Conservation (phyloP, 225 moss, liverwort and hornwort species). For the Polytrichum commune region DNA sequence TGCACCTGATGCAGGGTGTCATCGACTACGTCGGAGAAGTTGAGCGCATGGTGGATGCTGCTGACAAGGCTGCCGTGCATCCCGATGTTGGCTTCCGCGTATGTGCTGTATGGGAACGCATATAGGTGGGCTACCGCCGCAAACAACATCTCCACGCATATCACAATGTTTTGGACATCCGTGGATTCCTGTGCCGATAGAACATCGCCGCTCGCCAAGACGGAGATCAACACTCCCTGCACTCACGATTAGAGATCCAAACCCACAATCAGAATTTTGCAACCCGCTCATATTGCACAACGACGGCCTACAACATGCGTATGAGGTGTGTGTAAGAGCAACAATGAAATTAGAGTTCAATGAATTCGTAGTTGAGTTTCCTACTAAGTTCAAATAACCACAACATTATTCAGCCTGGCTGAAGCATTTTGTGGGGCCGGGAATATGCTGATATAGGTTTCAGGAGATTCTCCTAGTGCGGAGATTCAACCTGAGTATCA, state of each 20-base stretch:
- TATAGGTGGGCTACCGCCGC: conserved; percentile 45
- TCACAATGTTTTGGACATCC: conserved; percentile 42
- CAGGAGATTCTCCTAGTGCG: too few relatives aligned
- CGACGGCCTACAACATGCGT: too few relatives aligned
- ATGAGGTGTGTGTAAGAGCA: too few relatives aligned
- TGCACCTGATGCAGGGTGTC: conserved; percentile 94
- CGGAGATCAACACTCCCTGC: conserved; percentile 47
- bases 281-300: too few relatives aligned
- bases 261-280: too few relatives aligned
- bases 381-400: too few relatives aligned
- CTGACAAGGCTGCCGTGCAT: conserved; percentile 34
- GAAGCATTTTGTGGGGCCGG: too few relatives aligned
- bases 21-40: conserved; percentile 75
- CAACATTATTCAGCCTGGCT: too few relatives aligned
- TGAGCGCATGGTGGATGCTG: conserved; percentile 79
- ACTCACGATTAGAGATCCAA: conserved; percentile 1
- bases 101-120: conserved; percentile 38
- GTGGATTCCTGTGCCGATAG: conserved; percentile 35
- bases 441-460: too few relatives aligned
- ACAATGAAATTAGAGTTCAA: too few relatives aligned
- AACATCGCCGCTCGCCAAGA: conserved; percentile 36
- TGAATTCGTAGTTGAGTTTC: too few relatives aligned
- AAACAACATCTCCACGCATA: conserved; percentile 60
- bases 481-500: too few relatives aligned
- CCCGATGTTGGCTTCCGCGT: conserved; percentile 35